Conservation (phyloP, 2,329 filamentous ascomycete genomes). For the Myrmaecium sp. region DNA sequence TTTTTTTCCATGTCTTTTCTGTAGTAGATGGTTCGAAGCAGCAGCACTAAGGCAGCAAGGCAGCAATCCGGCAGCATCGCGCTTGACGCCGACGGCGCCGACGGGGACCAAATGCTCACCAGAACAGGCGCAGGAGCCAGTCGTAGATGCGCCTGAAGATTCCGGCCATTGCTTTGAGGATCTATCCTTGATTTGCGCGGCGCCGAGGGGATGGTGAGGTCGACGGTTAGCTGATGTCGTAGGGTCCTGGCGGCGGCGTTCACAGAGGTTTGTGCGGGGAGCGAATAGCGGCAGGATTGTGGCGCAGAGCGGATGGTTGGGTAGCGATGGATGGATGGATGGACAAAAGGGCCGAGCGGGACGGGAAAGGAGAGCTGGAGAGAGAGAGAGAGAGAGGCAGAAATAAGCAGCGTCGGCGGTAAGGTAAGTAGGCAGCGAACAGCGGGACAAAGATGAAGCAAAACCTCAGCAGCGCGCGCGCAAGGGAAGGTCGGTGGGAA, state of each 20-base stretch:
- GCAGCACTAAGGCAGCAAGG: slow-evolving; percentile 1
- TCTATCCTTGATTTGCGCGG: slow-evolving; percentile 51
- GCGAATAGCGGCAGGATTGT: no score
- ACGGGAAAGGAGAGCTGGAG: neutral
- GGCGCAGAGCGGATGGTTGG: no score
- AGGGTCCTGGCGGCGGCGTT: no score
- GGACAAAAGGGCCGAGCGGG: slow-evolving; percentile 1
- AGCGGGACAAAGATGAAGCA: no score
- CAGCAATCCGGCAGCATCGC: slow-evolving; percentile 1
- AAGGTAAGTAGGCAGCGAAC: slow-evolving; percentile 8
- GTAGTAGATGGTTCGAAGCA: neutral
- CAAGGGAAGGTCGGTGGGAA: no score
- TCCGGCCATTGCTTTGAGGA: slow-evolving; percentile 89
- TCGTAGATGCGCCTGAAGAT: slow-evolving; percentile 93
- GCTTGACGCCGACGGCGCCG: slow-evolving; percentile 1
- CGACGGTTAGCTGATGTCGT: neutral
- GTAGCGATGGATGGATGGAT: slow-evolving; percentile 8
- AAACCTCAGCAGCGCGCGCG: no score
- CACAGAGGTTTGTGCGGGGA: no score
- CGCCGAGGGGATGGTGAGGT: neutral
- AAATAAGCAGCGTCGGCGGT: neutral
- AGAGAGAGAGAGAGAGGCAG: neutral
- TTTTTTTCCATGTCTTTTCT: neutral
- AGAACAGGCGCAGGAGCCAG: slow-evolving; percentile 95
- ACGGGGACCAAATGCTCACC: slow-evolving; percentile 40